Evolutionary conservation across 2,329 filamentous ascomycete genomes (phyloP).

Genomic region (Pseudogymnoascus sp.): DNA sequence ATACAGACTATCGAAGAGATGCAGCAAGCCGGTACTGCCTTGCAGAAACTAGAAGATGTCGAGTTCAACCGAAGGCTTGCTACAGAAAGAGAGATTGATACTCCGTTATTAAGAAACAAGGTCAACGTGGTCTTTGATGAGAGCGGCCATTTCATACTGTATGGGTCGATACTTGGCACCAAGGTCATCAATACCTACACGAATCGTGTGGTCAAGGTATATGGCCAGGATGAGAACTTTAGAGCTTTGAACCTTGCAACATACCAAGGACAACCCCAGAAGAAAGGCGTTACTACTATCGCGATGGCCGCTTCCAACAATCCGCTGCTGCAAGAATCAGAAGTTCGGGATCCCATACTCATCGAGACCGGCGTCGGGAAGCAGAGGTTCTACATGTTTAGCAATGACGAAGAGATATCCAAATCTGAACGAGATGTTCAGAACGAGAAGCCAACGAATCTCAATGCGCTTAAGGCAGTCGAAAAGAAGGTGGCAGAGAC

Average conservation of each 20-base stretch:
- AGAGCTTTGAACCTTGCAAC: conserved; percentile 75
- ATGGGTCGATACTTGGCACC: conserved; percentile 83
- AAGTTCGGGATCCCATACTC: conserved; percentile 83
- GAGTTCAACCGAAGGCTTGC: conserved; percentile 88
- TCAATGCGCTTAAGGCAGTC: conserved; percentile 48
- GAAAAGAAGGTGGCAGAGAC: conserved; percentile 61
- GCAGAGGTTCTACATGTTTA: conserved; percentile 96
- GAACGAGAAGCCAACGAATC: conserved; percentile 79
- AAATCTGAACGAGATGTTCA: conserved; percentile 85
- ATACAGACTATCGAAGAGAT: conserved; percentile 83
- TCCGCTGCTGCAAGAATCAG: conserved; percentile 85
- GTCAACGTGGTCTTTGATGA: conserved; percentile 92
- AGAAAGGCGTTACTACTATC: conserved; percentile 86
- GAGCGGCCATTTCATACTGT: conserved; percentile 89
- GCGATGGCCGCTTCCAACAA: conserved; percentile 96
- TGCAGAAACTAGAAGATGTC: conserved; percentile 76
- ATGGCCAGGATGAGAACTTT: conserved; percentile 83
- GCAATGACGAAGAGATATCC: conserved; percentile 75
- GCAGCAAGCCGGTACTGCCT: conserved; percentile 85
- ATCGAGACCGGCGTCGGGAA: conserved; percentile 79
- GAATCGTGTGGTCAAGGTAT: conserved; percentile 84
- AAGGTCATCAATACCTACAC: conserved; percentile 96
- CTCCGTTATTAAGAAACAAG: conserved; percentile 57
- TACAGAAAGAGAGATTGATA: conserved; percentile 79
- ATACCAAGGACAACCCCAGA: conserved; percentile 93